A percentile compares a stretch with the other conserved stretches of the same genome.
These are phyloP conservation scores for Colletotrichum zoysiae DNA, from an alignment of 2,329 filamentous ascomycete genomes.

Conservation along the genomic window DNA sequence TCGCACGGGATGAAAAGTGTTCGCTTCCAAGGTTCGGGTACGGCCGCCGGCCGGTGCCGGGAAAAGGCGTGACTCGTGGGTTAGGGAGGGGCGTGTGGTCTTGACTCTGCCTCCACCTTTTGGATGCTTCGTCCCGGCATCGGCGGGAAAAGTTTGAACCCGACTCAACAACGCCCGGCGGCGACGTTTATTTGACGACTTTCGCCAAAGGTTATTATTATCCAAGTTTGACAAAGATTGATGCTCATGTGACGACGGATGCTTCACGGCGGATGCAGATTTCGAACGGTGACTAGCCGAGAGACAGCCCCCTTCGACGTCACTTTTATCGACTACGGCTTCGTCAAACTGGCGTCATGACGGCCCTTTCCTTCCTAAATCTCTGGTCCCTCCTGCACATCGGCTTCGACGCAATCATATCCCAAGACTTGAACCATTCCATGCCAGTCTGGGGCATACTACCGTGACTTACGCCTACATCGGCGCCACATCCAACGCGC, in stretches of 20 bases:
- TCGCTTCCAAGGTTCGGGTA: constrained; percentile 6
- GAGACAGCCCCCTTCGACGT: constrained; percentile 38
- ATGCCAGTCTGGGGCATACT: background rate
- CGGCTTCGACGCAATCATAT: constrained; percentile 34
- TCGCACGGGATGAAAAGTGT: background rate
- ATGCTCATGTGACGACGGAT: background rate
- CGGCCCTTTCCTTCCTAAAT: constrained; percentile 36
- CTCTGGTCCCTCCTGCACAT: background rate
- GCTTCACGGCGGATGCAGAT: background rate
- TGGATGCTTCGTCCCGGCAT: background rate
- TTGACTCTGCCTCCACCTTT: constrained; percentile 1
- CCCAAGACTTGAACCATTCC: constrained; percentile 13
- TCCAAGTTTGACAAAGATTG: background rate
- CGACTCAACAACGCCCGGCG: background rate
- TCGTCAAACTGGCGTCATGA: constrained; percentile 35
- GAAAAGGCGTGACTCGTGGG: background rate
- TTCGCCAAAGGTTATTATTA: no score
- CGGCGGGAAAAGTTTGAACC: background rate
- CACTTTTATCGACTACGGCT: constrained; percentile 46
- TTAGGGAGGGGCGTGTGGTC: background rate
- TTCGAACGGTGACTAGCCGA: background rate
- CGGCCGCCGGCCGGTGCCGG: constrained; percentile 8
- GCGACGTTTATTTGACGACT: background rate
- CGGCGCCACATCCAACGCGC: constrained; percentile 20
- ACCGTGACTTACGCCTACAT: background rate